Conservation (phyloP, 108 stramenopile species). For the Stephanodiscus minutulus region DNA sequence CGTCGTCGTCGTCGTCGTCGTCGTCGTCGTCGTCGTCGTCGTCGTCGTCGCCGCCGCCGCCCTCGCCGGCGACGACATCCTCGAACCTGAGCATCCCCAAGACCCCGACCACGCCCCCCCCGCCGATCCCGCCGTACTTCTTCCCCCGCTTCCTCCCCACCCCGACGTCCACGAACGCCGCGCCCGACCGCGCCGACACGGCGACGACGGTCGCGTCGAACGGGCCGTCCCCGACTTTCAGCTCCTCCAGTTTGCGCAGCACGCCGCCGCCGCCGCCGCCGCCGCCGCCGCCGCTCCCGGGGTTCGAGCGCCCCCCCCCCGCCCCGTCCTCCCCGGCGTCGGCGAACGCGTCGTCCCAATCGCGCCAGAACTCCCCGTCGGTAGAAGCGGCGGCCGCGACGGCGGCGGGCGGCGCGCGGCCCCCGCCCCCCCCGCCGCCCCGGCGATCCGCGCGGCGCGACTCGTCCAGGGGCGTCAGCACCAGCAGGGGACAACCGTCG, state of each 20-base stretch:
- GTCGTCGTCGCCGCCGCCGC: background rate
- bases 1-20: slow-evolving; percentile 4
- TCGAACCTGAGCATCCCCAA: slow-evolving; percentile 71
- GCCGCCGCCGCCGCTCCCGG: background rate
- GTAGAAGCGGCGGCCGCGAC: background rate
- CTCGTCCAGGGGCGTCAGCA: slow-evolving; percentile 66
- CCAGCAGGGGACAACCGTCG: slow-evolving; percentile 67
- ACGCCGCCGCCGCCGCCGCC: slow-evolving; percentile 9
- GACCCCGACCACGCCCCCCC: slow-evolving; percentile 51
- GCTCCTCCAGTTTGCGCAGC: slow-evolving; percentile 36
- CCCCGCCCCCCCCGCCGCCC: background rate
- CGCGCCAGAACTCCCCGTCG: background rate
- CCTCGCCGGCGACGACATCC: slow-evolving; percentile 31
- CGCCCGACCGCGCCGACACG: slow-evolving; percentile 54
- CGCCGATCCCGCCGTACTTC: slow-evolving; percentile 17
- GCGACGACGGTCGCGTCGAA: slow-evolving; percentile 68
- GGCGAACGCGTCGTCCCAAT: background rate
- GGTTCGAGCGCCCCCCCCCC: background rate
- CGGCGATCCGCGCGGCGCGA: slow-evolving; percentile 33
- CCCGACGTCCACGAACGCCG: slow-evolving; percentile 75
- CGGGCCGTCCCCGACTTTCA: slow-evolving; percentile 76
- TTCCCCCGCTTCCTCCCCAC: slow-evolving; percentile 58
- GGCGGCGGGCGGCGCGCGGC: background rate
- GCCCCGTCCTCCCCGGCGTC: background rate
- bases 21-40: background rate